Base-by-base conservation (phyloP, 2,329 filamentous ascomycete species). In the Diaporthe vexans region DNA sequence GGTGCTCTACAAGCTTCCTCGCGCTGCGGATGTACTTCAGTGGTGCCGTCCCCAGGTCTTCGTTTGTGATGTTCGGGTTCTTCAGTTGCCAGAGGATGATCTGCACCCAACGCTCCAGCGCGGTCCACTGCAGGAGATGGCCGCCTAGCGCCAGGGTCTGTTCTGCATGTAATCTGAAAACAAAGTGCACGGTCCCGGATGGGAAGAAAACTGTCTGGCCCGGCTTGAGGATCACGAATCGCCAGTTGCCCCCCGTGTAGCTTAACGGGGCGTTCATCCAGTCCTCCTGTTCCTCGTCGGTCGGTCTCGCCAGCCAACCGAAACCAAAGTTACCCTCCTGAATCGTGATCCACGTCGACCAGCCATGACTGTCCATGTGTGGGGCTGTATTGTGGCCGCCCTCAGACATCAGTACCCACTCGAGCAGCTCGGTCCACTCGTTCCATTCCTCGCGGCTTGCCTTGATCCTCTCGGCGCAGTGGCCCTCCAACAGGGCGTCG, bases 401-500 rank as follows among this genome's bases (percentile, higher is more conserved):
- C 74, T 83, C 77, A 3, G 79, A 81, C 63, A 82, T 61, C 21
- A 83, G 78, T 5, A 79, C 80, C 81, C 80, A 82, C 63, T 82
- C 77, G 5, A 80, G 72, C 48, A 83, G 77, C 61, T 82, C 78
- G 24, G 77, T 78, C 82, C 81, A 83, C 72, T 79, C 78, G 67
- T 79, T 79, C 81, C 80, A 83, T 40, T 82, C 75, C 69, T 79
- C 74, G 10, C 75, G 74, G 26, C 78, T 76, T 1, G 79, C 81
- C 40, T 76, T 76, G n/a, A 75, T 76, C 58, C 80, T 78, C 73
- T 81, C 78, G 5, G 79, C 79, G 21, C 78, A 77, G 37, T 73
- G 65, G 71, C 82, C 85, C 78, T 87, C 87, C 24, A 88, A 79
- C 77, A 79, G 77, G 11, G 77, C 76, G 76, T 81, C 77, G 5